Evolutionary conservation across 257 asterid species (phyloP).

Genomic region (Striga asiatica): DNA sequence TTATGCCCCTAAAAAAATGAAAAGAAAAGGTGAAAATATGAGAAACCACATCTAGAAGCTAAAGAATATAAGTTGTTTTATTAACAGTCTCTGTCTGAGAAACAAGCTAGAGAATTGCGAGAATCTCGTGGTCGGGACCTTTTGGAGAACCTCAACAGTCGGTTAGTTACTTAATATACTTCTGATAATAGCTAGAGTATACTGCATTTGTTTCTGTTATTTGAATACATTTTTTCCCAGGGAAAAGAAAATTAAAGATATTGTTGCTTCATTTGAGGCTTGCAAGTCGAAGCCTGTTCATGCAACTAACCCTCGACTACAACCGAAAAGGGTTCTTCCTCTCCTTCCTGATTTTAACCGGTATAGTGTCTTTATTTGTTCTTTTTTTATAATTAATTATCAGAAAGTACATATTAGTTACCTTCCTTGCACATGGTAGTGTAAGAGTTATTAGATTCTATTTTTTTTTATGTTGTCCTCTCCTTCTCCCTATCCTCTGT

Average conservation of each 20-base stretch:
- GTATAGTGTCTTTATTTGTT: slow-evolving; percentile 26
- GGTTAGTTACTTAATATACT: slow-evolving; percentile 42
- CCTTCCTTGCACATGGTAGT: neutral
- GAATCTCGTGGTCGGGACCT: slow-evolving; percentile 57
- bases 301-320: slow-evolving; percentile 51
- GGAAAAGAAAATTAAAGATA: slow-evolving; percentile 67
- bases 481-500: neutral
- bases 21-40: no score
- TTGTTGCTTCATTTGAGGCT: slow-evolving; percentile 71
- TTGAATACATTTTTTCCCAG: slow-evolving; percentile 25
- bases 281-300: slow-evolving; percentile 74
- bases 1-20: no score
- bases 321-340: slow-evolving; percentile 62
- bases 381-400: slow-evolving; percentile 3
- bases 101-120: slow-evolving; percentile 85
- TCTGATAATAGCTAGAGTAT: slow-evolving; percentile 5
- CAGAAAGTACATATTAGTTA: neutral
- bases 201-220: neutral
- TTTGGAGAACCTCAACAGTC: slow-evolving; percentile 72
- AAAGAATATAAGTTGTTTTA: slow-evolving; percentile 2
- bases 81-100: slow-evolving; percentile 75
- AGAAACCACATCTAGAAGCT: slow-evolving; percentile 5
- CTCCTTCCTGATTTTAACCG: slow-evolving; percentile 78
- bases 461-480: no score
- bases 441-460: neutral